phyloP scores from a whole-genome alignment of 352 stramenopile species.

The Phytophthora europaea region DNA sequence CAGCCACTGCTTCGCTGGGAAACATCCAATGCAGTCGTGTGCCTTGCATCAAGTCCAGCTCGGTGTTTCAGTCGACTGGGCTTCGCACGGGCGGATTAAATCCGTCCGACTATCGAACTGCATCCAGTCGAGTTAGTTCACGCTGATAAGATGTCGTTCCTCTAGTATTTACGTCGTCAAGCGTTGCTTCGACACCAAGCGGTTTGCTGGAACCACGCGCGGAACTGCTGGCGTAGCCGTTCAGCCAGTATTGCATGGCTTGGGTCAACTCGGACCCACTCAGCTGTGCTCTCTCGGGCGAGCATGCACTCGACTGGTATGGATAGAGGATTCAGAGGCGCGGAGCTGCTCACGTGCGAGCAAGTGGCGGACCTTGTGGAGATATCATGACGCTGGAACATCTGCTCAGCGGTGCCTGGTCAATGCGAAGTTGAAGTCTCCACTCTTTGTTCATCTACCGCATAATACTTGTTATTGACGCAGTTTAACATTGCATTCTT shows the following conservation, averaged over 20 bases:
- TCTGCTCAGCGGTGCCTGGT: constrained; percentile 20
- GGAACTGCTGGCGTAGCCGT: constrained; percentile 7
- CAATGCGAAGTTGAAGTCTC: constrained; percentile 17
- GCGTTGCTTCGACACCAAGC: constrained; percentile 11
- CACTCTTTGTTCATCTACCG: constrained; percentile 3
- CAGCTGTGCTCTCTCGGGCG: constrained; percentile 14
- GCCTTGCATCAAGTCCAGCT: constrained; percentile 3
- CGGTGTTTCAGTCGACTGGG: neutral
- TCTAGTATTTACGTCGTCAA: constrained; percentile 9
- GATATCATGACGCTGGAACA: constrained; percentile 6
- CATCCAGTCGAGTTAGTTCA: neutral
- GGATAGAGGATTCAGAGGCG: constrained; percentile 9
- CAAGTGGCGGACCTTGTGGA: constrained; percentile 32
- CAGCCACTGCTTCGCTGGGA: constrained; percentile 7
- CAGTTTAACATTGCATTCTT: constrained; percentile 14
- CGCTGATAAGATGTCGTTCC: constrained; percentile 25
- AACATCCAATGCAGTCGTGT: constrained; percentile 2
- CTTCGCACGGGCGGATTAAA: neutral
- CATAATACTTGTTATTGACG: constrained; percentile 18
- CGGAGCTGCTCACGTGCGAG: constrained; percentile 22
- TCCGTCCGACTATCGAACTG: constrained; percentile 8
- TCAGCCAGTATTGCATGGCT: constrained; percentile 16
- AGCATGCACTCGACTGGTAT: constrained; percentile 8
- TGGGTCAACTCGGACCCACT: constrained; percentile 17
- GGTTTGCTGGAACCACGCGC: constrained; percentile 24